These are phyloP conservation scores for Entomortierella beljakovae DNA, from an alignment of 192 early-diverging fungal genomes.

Conservation along the genomic window DNA sequence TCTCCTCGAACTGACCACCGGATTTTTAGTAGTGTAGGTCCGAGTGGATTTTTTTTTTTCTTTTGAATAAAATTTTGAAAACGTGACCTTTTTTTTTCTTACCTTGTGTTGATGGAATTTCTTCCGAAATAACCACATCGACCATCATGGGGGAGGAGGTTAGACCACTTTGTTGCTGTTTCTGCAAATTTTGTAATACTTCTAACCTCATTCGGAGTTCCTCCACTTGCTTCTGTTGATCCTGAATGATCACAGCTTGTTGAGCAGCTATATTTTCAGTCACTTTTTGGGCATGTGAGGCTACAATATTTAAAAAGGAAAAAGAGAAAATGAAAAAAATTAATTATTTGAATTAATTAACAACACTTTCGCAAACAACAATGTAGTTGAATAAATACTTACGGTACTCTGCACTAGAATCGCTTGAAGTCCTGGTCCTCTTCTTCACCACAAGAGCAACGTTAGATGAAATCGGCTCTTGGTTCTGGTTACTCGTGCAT, in stretches of 20 bases:
- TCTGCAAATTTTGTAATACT: neutral
- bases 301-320: too few species aligned
- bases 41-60: neutral
- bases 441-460: too few species aligned
- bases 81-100: neutral
- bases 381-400: too few species aligned
- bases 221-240: neutral
- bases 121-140: too few species aligned
- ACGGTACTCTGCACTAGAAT: too few species aligned
- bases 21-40: neutral
- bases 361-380: too few species aligned
- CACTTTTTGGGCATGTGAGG: neutral
- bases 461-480: too few species aligned
- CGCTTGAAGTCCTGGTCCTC: too few species aligned
- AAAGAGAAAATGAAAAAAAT: neutral
- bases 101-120: too few species aligned
- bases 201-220: neutral
- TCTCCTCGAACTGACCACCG: neutral
- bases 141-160: neutral
- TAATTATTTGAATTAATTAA: neutral
- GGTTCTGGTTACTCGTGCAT: too few species aligned
- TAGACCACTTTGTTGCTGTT: neutral
- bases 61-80: neutral
- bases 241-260: neutral
- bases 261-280: neutral